Base-by-base conservation (phyloP, 441 rosid genomes). In the Syzygium malaccense region DNA sequence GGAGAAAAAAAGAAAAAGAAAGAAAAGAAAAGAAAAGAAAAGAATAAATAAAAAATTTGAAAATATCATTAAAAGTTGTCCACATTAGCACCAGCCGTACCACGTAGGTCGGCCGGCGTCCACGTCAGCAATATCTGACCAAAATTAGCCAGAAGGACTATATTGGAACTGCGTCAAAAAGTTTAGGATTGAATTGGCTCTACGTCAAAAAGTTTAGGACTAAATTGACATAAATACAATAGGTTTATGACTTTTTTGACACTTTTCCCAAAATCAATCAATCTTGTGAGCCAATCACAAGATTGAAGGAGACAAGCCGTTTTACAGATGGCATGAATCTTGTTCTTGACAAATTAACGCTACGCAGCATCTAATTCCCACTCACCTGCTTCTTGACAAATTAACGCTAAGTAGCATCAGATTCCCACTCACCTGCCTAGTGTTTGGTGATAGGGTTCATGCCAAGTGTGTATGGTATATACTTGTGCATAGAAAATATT, bases 21-120 rank as follows among this genome's bases (percentile, higher is more conserved):
- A 56, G 6, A 23, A 26, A 56, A 56, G 60, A 56, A 56, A 56
- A 55, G 19, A 6, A 55, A n/a, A n/a, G n/a, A n/a, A 55, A 55
- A 55, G 7, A 5, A 55, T 19, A 7, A 55, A 55, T 20, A 3
- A 56, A 57, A 9, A 10, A 57, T 2, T 57, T 0, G 11, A 26
- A 58, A 4, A 26, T 26, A 58, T 58, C 0, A 58, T 58, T 1
- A 51, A 58, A 58, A 58, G 26, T 58, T 58, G 26, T 58, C 30
- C 7, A 26, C 26, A n/a, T 58, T n/a, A 58, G 5, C 12, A 14
- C 26, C 15, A 4, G 0, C 0, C 28, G 0, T 26, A 12, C 30
- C 64, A 58, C 15, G 2, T 58, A 26, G 0, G 28, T n/a, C 12
- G 5, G 30, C 14, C 15, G 12, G 28, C 1, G 5, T 58, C 30